Conservation (phyloP, 2,329 filamentous ascomycete genomes). For the Proliferodiscus dingleyae region DNA sequence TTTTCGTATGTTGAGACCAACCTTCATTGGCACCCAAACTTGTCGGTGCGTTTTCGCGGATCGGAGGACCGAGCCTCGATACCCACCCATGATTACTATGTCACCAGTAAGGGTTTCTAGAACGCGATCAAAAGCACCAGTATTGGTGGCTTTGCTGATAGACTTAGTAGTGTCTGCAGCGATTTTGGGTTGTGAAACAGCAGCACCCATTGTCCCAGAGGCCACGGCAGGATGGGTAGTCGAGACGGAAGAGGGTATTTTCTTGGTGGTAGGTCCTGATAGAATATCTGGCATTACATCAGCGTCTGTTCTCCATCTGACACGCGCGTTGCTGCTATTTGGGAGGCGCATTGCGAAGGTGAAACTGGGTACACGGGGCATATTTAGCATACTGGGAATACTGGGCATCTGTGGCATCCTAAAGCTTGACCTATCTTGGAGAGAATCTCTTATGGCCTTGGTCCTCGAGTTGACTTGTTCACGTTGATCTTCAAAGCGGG, state of each 20-base stretch:
- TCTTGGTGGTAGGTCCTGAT: slow-evolving; percentile 19
- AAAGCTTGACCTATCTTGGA: slow-evolving; percentile 73
- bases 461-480: slow-evolving; percentile 84
- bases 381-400: slow-evolving; percentile 36
- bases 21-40: slow-evolving; percentile 90
- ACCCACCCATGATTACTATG: slow-evolving; percentile 82
- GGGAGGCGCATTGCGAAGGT: slow-evolving; percentile 34
- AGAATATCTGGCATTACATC: slow-evolving; percentile 27
- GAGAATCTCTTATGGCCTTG: slow-evolving; percentile 85
- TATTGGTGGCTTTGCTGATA: slow-evolving; percentile 38
- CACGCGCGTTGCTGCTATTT: slow-evolving; percentile 18
- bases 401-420: slow-evolving; percentile 61
- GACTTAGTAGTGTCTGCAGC: slow-evolving; percentile 12
- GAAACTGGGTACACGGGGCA: slow-evolving; percentile 37
- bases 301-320: slow-evolving; percentile 26
- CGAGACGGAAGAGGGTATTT: slow-evolving; percentile 8
- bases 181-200: slow-evolving; percentile 15
- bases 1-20: slow-evolving; percentile 85
- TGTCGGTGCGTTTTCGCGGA: slow-evolving; percentile 81
- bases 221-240: slow-evolving; percentile 14
- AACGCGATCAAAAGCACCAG: slow-evolving; percentile 41
- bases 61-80: slow-evolving; percentile 82
- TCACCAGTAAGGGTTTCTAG: slow-evolving; percentile 74
- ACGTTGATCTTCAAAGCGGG: slow-evolving; percentile 71
- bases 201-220: slow-evolving; percentile 15